These are phyloP conservation scores for Thielaviopsis musarum DNA, from an alignment of 2,329 filamentous ascomycete genomes.

Conservation along the genomic window DNA sequence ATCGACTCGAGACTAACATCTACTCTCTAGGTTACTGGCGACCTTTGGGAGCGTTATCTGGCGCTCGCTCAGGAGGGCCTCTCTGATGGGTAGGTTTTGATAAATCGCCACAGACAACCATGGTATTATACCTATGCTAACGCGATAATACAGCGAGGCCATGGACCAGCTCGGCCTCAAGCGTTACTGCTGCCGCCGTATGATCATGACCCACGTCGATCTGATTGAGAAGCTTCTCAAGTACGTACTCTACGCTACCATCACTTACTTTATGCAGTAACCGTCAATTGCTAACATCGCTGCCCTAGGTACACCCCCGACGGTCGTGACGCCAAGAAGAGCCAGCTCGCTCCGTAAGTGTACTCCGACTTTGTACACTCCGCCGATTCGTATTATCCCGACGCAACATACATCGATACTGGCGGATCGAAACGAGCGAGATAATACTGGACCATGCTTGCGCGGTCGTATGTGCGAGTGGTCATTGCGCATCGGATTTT, in stretches of 20 bases:
- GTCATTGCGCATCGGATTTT: not conserved
- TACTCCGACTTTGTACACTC: not conserved
- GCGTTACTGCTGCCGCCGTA: constrained; percentile 95
- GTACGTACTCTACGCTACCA: constrained; percentile 31
- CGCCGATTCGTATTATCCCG: not conserved
- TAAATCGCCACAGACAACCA: not conserved
- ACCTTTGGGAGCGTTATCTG: constrained; percentile 94
- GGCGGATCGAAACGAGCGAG: not conserved
- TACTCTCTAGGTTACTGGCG: constrained; percentile 62
- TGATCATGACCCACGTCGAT: constrained; percentile 99
- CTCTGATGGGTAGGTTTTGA: constrained; percentile 48
- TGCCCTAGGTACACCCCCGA: constrained; percentile 41
- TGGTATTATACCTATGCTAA: constrained; percentile 17
- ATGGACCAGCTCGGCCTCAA: constrained; percentile 90
- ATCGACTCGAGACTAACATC: constrained; percentile 11
- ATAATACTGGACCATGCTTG: not conserved
- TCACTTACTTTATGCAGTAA: not conserved
- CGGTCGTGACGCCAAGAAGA: constrained; percentile 46
- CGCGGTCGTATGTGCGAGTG: not conserved
- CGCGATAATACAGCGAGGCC: constrained; percentile 51
- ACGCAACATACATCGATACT: not conserved
- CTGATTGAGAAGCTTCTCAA: constrained; percentile 95
- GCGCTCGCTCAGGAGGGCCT: constrained; percentile 67
- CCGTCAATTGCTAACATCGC: constrained; percentile 1
- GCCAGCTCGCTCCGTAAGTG: constrained; percentile 20